A percentile compares a stretch with the other conserved stretches of the same genome.
Evolutionary conservation across 164 flowering plant species (phyloP).

Genomic region (Aristolochia contorta): DNA sequence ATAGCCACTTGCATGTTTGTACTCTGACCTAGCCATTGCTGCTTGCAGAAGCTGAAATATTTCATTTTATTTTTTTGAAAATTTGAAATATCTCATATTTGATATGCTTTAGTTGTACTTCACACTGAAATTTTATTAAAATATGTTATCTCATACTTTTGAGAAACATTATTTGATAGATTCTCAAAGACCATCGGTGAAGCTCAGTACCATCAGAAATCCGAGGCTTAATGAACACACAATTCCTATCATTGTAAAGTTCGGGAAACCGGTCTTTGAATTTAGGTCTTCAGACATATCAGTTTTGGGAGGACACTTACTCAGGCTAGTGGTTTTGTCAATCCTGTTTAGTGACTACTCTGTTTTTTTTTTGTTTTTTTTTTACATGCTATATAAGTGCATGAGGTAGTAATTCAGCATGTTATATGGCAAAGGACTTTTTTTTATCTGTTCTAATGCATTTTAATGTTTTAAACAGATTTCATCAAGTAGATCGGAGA

Average conservation of each 20-base stretch:
- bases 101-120: neutral
- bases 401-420: neutral
- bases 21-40: too few species aligned
- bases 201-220: slow-evolving; percentile 53
- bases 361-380: too few species aligned
- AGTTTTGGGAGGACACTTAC: slow-evolving; percentile 65
- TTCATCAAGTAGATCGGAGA: slow-evolving; percentile 46
- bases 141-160: neutral
- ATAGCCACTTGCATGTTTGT: too few species aligned
- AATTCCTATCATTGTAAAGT: slow-evolving; percentile 47
- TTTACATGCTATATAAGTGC: neutral
- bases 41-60: too few species aligned
- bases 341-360: neutral
- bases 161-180: slow-evolving; percentile 28
- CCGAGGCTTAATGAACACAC: slow-evolving; percentile 51
- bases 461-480: slow-evolving; percentile 34
- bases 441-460: neutral
- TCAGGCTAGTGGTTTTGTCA: slow-evolving; percentile 37
- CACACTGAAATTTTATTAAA: neutral
- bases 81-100: neutral
- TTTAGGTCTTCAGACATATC: slow-evolving; percentile 69
- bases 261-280: slow-evolving; percentile 72
- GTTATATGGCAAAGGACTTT: too few species aligned
- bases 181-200: slow-evolving; percentile 63
- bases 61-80: neutral